Conservation (phyloP, 371 early-diverging fungal species). For the Circinella minor region DNA sequence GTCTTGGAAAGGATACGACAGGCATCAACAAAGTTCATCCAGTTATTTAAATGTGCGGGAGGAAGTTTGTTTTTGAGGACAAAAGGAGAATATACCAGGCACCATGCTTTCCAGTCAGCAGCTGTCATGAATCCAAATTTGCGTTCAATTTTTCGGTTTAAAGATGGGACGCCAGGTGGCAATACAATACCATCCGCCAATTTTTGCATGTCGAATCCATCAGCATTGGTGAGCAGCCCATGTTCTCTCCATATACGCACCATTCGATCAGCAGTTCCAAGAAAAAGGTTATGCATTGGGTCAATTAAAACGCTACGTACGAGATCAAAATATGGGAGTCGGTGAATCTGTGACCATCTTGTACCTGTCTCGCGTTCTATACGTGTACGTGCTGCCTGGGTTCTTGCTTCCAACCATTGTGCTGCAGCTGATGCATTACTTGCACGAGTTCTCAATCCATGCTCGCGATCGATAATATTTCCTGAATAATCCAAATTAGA, state of each 20-base stretch:
- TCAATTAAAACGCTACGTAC: conserved; percentile 14
- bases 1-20: conserved; percentile 5
- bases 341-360: conserved; percentile 14
- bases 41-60: background rate
- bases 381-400: background rate
- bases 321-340: conserved; percentile 16
- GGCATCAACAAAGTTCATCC: conserved; percentile 13
- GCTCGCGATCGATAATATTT: background rate
- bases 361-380: background rate
- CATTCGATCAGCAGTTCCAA: conserved; percentile 15
- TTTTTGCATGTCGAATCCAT: background rate
- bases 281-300: conserved; percentile 19
- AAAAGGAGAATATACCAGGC: background rate
- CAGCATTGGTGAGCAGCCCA: background rate
- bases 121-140: conserved; percentile 9
- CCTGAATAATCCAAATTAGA: background rate
- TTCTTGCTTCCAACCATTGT: background rate
- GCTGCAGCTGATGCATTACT: background rate
- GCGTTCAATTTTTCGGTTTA: background rate
- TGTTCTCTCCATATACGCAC: background rate
- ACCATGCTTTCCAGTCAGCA: conserved; percentile 12
- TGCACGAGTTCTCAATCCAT: background rate
- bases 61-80: background rate
- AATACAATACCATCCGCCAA: background rate
- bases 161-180: background rate